Percentiles rank a stretch among this genome's conserved stretches.
These are phyloP conservation scores for Chalaropsis ovoidea DNA, from an alignment of 2,329 filamentous ascomycete species.

Conservation along the genomic window DNA sequence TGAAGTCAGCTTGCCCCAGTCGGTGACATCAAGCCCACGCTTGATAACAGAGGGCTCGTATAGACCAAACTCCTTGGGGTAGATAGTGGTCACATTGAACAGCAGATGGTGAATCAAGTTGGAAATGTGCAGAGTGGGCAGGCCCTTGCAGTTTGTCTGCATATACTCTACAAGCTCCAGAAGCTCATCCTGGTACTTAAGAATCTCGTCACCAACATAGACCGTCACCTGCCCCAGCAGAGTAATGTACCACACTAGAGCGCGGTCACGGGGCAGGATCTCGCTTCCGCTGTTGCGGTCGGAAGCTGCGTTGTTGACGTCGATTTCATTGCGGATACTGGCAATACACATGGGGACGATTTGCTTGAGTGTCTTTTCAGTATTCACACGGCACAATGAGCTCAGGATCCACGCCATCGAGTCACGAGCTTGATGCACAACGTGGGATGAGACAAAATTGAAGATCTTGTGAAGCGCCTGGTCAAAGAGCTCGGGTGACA, in stretches of 20 bases:
- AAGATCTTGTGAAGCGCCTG: conserved; percentile 85
- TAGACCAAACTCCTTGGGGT: conserved; percentile 78
- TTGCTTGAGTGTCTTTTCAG: conserved; percentile 81
- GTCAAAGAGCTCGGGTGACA: conserved; percentile 90
- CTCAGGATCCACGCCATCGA: conserved; percentile 99
- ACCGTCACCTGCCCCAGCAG: conserved; percentile 98
- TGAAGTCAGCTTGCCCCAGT: conserved; percentile 75
- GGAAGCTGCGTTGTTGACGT: conserved; percentile 90
- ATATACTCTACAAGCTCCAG: conserved; percentile 90
- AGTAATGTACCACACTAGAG: conserved; percentile 91
- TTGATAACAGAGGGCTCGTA: conserved; percentile 70
- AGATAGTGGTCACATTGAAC: conserved; percentile 87
- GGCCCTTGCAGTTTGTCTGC: conserved; percentile 88
- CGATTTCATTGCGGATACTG: conserved; percentile 92
- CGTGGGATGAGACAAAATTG: conserved; percentile 82
- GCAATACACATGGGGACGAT: conserved; percentile 83
- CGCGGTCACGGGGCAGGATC: conserved; percentile 82
- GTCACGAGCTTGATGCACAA: conserved; percentile 92
- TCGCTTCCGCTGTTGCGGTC: conserved; percentile 89
- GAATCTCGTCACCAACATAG: conserved; percentile 80
- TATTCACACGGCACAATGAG: conserved; percentile 88
- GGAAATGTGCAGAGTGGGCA: conserved; percentile 90
- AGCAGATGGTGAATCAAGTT: conserved; percentile 96
- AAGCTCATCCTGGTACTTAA: conserved; percentile 79
- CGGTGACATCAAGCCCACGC: conserved; percentile 60